Evolutionary conservation across 805 yeast species (phyloP).

Genomic region (Lipomyces yamadae): DNA sequence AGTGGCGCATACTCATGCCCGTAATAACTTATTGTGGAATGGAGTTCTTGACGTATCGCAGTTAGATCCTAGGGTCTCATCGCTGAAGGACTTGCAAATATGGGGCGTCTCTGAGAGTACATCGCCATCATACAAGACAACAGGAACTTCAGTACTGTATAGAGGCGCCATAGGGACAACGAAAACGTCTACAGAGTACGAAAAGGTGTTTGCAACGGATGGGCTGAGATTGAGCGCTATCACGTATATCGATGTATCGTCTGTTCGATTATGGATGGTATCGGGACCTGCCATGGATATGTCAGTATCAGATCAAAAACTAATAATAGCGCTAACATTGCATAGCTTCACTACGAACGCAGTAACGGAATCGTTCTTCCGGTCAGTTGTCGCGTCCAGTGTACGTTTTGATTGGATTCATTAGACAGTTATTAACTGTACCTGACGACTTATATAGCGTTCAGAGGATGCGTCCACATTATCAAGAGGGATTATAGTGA

Average conservation of each 20-base stretch:
- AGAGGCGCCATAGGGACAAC: background rate
- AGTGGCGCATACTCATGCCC: background rate
- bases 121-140: background rate
- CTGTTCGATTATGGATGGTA: conserved; percentile 21
- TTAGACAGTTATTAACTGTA: background rate
- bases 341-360: conserved; percentile 21
- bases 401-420: background rate
- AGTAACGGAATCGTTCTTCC: conserved; percentile 16
- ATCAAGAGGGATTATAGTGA: conserved; percentile 17
- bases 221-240: conserved; percentile 6
- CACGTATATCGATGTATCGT: conserved; percentile 15
- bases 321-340: background rate
- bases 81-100: conserved; percentile 5
- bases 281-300: conserved; percentile 17
- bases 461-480: background rate
- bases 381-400: conserved; percentile 11
- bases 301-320: conserved; percentile 8
- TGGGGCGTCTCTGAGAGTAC: background rate
- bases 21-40: conserved; percentile 1
- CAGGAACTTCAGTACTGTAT: background rate
- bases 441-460: background rate
- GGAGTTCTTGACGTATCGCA: conserved; percentile 1
- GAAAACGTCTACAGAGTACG: background rate
- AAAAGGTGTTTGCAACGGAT: background rate
- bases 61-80: background rate